A percentile compares a stretch with the other conserved stretches of the same genome.
Evolutionary conservation across 2,329 filamentous ascomycete genomes (phyloP).

Genomic region (Pochonia chlamydosporia): DNA sequence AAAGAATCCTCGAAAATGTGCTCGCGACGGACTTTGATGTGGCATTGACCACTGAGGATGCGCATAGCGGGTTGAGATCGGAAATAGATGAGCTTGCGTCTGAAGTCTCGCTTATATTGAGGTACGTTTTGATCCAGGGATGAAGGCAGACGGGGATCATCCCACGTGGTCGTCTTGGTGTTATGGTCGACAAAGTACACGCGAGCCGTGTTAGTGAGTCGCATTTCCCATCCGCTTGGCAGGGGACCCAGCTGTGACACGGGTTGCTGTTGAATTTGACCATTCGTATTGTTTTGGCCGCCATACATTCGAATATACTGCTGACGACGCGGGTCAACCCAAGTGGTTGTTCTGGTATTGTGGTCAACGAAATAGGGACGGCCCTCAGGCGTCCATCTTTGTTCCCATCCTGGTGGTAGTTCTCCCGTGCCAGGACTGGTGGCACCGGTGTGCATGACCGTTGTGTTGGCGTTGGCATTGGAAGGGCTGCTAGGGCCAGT

Average conservation of each 20-base stretch:
- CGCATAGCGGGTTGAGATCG: constrained; percentile 93
- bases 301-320: constrained; percentile 98
- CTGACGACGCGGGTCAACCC: constrained; percentile 94
- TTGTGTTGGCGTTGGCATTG: constrained; percentile 46
- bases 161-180: constrained; percentile 99
- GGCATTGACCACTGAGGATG: constrained; percentile 92
- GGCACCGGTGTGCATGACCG: constrained; percentile 88
- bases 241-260: constrained; percentile 93
- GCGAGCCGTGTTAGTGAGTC: constrained; percentile 91
- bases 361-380: constrained; percentile 97
- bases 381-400: constrained; percentile 90
- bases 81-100: constrained; percentile 98
- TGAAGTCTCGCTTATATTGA: constrained; percentile 98
- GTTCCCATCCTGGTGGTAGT: constrained; percentile 93
- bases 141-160: constrained; percentile 89
- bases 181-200: constrained; percentile 99
- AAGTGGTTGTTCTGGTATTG: constrained; percentile 95
- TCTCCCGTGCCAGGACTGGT: constrained; percentile 94
- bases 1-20: constrained; percentile 99
- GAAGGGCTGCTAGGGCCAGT: constrained; percentile 22
- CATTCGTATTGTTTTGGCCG: constrained; percentile 78
- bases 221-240: constrained; percentile 99
- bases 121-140: constrained; percentile 97
- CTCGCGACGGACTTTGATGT: constrained; percentile 93
- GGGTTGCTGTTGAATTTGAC: constrained; percentile 91